Evolutionary conservation across 345 rosid species (phyloP), one percentile per base, ranked within the genome.

Genomic region (Eucalyptus virginea): DNA sequence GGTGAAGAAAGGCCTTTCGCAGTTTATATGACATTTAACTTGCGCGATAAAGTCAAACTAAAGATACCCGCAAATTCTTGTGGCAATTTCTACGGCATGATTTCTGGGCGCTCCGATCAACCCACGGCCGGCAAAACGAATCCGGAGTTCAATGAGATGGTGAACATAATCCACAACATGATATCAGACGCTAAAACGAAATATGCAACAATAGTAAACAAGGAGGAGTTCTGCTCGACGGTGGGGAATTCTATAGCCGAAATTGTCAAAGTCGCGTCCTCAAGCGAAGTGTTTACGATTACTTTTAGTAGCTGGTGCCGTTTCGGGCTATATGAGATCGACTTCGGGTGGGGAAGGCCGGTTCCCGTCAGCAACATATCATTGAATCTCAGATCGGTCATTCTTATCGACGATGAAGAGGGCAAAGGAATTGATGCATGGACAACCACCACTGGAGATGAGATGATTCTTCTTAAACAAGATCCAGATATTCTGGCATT

Each of bases 341-440:
- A 95, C 88, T 95, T 93, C 24, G 94, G 95, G 17, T 93, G 96
- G 95, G 95, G 95, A 77, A 92, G 89, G 56, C 96, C 96, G 21
- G 89, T 58, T 85, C 92, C 92, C 92, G 92, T 92, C n/a, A 91
- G 92, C 11, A 92, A 91, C 60, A 92, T 88, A 87, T 91, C 86
- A 40, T 86, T 89, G 88, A 92, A 40, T 23, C 9, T 86, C 62
- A 92, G 92, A 81, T 77, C 92, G 23, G 89, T 92, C 86, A 37
- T 90, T 69, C 60, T 95, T 56, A 88, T 90, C 88, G 96, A 95
- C 88, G 86, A 91, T 13, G 92, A 90, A 88, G 89, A 80, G 86
- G 92, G 93, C 40, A 47, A 45, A 8, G 95, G 92, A n/a, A 60
- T 95, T 72, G 96, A 95, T 88, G 95, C 95, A 45, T 92, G 95